Evolutionary conservation across 805 yeast species (phyloP), one percentile per base, ranked within the genome.

Genomic region (Maudiozyma pseudohumilis): DNA sequence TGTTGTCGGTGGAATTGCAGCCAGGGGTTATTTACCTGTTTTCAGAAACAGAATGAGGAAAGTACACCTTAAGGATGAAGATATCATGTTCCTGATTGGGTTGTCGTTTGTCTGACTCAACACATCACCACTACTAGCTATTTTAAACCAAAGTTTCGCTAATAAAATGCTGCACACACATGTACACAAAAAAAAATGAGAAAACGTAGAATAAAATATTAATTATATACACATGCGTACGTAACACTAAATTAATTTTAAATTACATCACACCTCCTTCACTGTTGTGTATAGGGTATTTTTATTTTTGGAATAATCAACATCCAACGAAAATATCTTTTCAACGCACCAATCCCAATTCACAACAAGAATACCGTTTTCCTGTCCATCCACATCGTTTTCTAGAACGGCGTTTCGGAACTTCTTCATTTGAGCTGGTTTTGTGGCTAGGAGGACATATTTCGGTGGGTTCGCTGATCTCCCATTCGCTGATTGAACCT

Each of bases 361-460:
- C 2, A 59, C 55, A 7, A 55, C 49, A 27, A 54, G 27, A 2
- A 48, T 45, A 3, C 42, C 29, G 10, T 40, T 39, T 17, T 34
- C 35, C 6, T 29, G 13, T 13, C 37, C 9, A 16, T 31, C 25
- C 9, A 15, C 15, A 11, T 30, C 33, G 12, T 30, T 20, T 21
- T n/a, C 38, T 10, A 23, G 13, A 20, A 31, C 25, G 12, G 40
- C 11, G 25, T 51, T 49, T 32, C 46, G 47, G 34, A 56, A 49
- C 25, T 46, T 44, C 36, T 50, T 51, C 5, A 54, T 53, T 36
- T 52, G 54, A 2, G 56, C 41, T 11, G 59, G 47, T 27, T 50
- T 52, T 13, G 49, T 48, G 2, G 49, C 56, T 3, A 58, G 12
- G 94, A 0, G 95, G 85, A 11, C 86, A 72, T 31, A 36, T 27